Percentiles rank a stretch among this genome's conserved stretches.
These are phyloP conservation scores for Sanghuangporus sanghuang DNA, from an alignment of 1,284 basidiomycete species.

Conservation along the genomic window DNA sequence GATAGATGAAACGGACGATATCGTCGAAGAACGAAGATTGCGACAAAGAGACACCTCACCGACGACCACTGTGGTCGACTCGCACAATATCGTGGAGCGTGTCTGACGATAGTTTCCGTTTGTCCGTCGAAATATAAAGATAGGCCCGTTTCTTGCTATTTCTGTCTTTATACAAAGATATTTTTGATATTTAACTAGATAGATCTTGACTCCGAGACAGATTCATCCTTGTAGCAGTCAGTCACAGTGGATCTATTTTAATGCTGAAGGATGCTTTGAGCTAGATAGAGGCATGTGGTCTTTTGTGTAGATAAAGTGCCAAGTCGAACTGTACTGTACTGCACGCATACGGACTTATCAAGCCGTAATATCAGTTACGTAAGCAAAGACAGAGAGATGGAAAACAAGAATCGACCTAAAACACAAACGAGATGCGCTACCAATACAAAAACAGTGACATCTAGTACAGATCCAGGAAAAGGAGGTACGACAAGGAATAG, in stretches of 20 bases:
- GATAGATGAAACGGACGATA: background rate
- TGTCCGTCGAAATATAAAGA: background rate
- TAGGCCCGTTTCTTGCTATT: background rate
- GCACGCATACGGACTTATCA: background rate
- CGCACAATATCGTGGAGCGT: background rate
- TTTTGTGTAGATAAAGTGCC: no score
- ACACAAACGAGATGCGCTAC: conserved; percentile 6
- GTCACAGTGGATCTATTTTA: no score
- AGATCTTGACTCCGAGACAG: no score
- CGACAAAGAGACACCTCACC: conserved; percentile 1
- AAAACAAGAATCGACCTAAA: background rate
- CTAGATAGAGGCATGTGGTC: no score
- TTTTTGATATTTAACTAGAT: no score
- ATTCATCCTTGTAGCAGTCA: no score
- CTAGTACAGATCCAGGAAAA: conserved; percentile 5
- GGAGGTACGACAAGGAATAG: background rate
- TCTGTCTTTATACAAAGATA: background rate
- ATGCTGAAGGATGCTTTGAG: no score
- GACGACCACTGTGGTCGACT: conserved; percentile 3
- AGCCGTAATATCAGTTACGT: background rate
- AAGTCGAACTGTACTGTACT: no score
- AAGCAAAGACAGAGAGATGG: background rate
- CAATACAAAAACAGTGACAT: conserved; percentile 16
- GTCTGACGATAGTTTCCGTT: background rate
- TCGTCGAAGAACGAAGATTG: background rate